Evolutionary conservation across 768 basidiomycete genomes (phyloP), one percentile per base, ranked within the genome.

Genomic region (Lentinula edodes): DNA sequence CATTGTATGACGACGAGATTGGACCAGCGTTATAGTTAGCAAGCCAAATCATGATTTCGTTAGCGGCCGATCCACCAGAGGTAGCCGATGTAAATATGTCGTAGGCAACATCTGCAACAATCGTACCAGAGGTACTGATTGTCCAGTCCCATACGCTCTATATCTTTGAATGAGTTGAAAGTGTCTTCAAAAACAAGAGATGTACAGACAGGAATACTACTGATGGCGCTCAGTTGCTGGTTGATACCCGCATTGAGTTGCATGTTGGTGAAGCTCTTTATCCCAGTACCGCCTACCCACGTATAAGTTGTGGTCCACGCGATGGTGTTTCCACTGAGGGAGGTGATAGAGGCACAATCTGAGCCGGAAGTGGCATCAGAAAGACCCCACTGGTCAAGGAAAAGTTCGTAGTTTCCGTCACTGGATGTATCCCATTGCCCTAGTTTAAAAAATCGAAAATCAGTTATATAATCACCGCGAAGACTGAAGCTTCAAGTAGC

Each of bases 31-130:
- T 81, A 73, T 71, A 77, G 66, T 80, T 83, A 0, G 77, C 85
- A 15, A 87, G 78, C 87, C 87, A 88, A 62, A 89, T 70, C 86
- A 89, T 89, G 65, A 87, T 76, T 61, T 79, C 78, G 58, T 78
- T 78, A 28, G 71, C 73, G 58, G 78, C 77, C 41, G 76, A 69
- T 32, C 86, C 86, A 1, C 80, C 80, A 43, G 82, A 42, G 3
- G 73, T 73, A 62, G 66, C 66, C 1, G 86, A 80, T 0, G 86
- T 88, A 75, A 89, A 89, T 1, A 88, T 62, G 63, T 89, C 87
- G 62, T 78, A 89, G 7, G 86, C 83, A 34, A 86, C 77, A 61
- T 88, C 78, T 0, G 82, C 79, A 28, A 83, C 80, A 60, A 83
- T 71, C 0, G 68, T 69, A 4, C 74, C 78, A 4, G 75, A 72